phyloP scores from a whole-genome alignment of 176 grass and related monocot genomes.

The Musa schizocarpa region DNA sequence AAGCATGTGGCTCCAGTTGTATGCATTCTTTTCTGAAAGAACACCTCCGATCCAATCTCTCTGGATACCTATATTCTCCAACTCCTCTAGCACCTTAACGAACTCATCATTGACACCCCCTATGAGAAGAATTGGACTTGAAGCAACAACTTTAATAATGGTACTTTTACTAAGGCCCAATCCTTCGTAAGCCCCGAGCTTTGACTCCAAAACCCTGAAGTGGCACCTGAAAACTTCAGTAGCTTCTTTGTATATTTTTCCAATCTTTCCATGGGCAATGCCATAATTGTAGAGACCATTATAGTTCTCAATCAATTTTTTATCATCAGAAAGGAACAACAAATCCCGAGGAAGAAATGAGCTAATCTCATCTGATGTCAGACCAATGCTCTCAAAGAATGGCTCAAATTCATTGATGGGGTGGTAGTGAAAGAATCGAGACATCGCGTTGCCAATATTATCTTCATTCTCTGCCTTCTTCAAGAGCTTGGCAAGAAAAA shows the following conservation, averaged over 20 bases:
- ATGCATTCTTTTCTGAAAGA: slow-evolving; percentile 30
- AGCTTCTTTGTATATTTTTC: slow-evolving; percentile 42
- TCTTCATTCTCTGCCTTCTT: slow-evolving; percentile 36
- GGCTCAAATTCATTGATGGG: slow-evolving; percentile 68
- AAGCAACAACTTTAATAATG: slow-evolving; percentile 46
- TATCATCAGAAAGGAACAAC: slow-evolving; percentile 48
- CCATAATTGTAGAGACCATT: slow-evolving; percentile 48
- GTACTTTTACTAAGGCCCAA: slow-evolving; percentile 45
- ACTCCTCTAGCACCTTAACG: slow-evolving; percentile 35
- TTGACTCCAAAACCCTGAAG: slow-evolving; percentile 29
- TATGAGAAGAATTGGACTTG: slow-evolving; percentile 32
- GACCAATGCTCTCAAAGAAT: slow-evolving; percentile 62
- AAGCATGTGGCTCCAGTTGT: slow-evolving; percentile 47
- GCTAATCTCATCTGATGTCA: slow-evolving; percentile 26
- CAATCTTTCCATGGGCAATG: slow-evolving; percentile 41
- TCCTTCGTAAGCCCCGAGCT: slow-evolving; percentile 43
- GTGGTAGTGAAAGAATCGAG: slow-evolving; percentile 34
- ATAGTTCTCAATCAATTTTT: slow-evolving; percentile 34
- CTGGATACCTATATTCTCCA: slow-evolving; percentile 35
- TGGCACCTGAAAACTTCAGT: slow-evolving; percentile 26
- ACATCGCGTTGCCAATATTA: slow-evolving; percentile 18
- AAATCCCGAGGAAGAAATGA: slow-evolving; percentile 40
- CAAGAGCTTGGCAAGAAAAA: slow-evolving; percentile 42
- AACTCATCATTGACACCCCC: slow-evolving; percentile 21
- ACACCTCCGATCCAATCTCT: slow-evolving; percentile 42